phyloP scores from a whole-genome alignment of 2,329 filamentous ascomycete genomes.

The Drechslera avenae region DNA sequence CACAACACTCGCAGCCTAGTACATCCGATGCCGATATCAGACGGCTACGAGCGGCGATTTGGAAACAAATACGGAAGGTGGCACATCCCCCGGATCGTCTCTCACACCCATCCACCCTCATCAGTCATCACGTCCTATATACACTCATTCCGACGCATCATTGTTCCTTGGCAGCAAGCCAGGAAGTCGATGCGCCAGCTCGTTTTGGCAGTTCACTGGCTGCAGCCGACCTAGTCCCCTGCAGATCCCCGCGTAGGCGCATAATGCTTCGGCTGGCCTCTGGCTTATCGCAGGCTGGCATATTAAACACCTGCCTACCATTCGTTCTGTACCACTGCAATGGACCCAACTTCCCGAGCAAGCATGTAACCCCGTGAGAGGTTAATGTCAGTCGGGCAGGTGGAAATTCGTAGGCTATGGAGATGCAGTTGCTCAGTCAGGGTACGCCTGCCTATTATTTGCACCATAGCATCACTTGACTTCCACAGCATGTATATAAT shows the following conservation, averaged over 20 bases:
- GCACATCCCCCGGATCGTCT: not conserved
- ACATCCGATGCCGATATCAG: not conserved
- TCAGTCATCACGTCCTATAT: not conserved
- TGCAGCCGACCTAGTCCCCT: slow-evolving; percentile 7
- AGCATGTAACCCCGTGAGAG: slow-evolving; percentile 27
- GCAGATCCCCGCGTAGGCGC: slow-evolving; percentile 20
- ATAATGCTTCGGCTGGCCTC: slow-evolving; percentile 8
- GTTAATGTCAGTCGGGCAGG: slow-evolving; percentile 37
- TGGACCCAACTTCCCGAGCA: slow-evolving; percentile 30
- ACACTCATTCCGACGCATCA: slow-evolving; percentile 4
- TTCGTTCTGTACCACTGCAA: slow-evolving; percentile 16
- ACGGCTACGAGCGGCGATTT: slow-evolving; percentile 1
- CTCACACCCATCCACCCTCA: not conserved
- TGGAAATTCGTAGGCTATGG: slow-evolving; percentile 19
- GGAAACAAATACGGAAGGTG: slow-evolving; percentile 11
- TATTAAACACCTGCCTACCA: slow-evolving; percentile 28
- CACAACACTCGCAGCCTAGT: not conserved
- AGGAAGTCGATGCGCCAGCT: slow-evolving; percentile 11
- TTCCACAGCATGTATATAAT: slow-evolving; percentile 3
- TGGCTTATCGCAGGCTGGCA: slow-evolving; percentile 26
- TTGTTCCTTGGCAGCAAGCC: not conserved
- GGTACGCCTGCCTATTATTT: not conserved
- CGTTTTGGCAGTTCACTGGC: slow-evolving; percentile 20
- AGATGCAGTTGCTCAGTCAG: slow-evolving; percentile 1
- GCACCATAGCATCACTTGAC: slow-evolving; percentile 1